Conservation (phyloP, 495 filamentous ascomycete genomes). For the Podospora tetraspora region DNA sequence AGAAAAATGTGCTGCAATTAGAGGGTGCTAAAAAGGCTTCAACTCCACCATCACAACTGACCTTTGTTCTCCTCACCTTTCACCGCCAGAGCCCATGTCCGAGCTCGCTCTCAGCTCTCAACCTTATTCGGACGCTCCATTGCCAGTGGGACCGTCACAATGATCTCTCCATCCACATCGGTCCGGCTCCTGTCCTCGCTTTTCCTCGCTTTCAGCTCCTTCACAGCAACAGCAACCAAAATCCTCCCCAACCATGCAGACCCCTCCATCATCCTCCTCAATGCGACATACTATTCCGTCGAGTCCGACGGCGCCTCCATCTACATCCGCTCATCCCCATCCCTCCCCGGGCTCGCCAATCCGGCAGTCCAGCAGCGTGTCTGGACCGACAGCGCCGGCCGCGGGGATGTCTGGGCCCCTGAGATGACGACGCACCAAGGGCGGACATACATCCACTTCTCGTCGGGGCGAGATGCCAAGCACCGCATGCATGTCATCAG, state of each 20-base stretch:
- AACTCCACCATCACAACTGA: neutral
- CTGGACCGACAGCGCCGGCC: slow-evolving; percentile 9
- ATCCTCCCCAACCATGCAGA: slow-evolving; percentile 8
- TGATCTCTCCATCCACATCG: neutral
- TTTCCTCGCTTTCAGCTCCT: neutral
- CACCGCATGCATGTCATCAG: slow-evolving; percentile 18
- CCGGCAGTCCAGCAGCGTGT: slow-evolving; percentile 5
- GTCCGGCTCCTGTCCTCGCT: neutral
- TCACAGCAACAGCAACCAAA: slow-evolving; percentile 5
- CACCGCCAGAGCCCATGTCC: neutral
- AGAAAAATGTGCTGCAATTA: neutral
- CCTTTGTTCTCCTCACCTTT: neutral
- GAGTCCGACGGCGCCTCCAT: slow-evolving; percentile 11
- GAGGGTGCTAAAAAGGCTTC: neutral
- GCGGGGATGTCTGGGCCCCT: slow-evolving; percentile 15
- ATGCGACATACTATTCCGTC: slow-evolving; percentile 14
- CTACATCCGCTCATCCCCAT: slow-evolving; percentile 10
- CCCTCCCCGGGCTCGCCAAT: slow-evolving; percentile 9
- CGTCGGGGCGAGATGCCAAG: slow-evolving; percentile 9
- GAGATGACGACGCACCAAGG: slow-evolving; percentile 10
- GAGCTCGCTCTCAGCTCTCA: neutral
- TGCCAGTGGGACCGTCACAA: neutral
- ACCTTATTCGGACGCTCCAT: neutral
- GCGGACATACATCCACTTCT: slow-evolving; percentile 16
- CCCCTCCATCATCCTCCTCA: slow-evolving; percentile 9